phyloP scores from a whole-genome alignment of 352 stramenopile genomes.

The Globisporangium irregulare region DNA sequence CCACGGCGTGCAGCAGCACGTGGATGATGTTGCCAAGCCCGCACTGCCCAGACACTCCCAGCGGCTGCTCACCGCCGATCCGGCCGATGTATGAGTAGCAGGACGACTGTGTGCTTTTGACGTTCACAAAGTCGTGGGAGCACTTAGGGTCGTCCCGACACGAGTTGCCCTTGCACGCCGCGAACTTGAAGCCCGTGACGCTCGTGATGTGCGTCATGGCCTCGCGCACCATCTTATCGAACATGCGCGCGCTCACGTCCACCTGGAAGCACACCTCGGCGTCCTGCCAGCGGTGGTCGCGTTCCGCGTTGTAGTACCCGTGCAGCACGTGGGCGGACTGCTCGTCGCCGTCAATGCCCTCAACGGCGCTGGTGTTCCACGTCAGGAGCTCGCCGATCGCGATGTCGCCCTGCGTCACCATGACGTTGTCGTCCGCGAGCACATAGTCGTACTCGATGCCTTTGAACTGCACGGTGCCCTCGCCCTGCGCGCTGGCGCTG shows the following conservation, averaged over 20 bases:
- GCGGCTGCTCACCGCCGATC: slow-evolving; percentile 56
- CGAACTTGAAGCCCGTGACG: slow-evolving; percentile 67
- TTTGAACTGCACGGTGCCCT: slow-evolving; percentile 50
- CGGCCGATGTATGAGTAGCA: slow-evolving; percentile 81
- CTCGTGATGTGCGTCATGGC: slow-evolving; percentile 61
- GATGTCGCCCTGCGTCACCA: slow-evolving; percentile 79
- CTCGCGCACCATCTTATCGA: slow-evolving; percentile 38
- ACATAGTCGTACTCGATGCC: slow-evolving; percentile 85
- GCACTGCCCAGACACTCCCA: slow-evolving; percentile 70
- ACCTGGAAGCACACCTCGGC: slow-evolving; percentile 69
- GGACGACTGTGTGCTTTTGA: slow-evolving; percentile 50
- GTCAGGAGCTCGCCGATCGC: slow-evolving; percentile 58
- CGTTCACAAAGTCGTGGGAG: slow-evolving; percentile 55
- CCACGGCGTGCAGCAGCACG: slow-evolving; percentile 71
- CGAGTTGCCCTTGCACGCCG: slow-evolving; percentile 41
- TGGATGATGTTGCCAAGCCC: slow-evolving; percentile 77
- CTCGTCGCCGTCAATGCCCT: slow-evolving; percentile 5
- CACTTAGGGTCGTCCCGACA: slow-evolving; percentile 47
- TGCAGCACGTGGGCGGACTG: slow-evolving; percentile 42
- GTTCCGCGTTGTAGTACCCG: slow-evolving; percentile 79
- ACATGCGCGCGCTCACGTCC: slow-evolving; percentile 36
- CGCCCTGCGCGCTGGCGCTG: slow-evolving; percentile 14
- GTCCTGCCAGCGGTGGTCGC: slow-evolving; percentile 69
- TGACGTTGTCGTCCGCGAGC: slow-evolving; percentile 62
- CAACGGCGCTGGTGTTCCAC: slow-evolving; percentile 22